Evolutionary conservation across 768 basidiomycete genomes (phyloP), one percentile per base, ranked within the genome.

Genomic region (Thelephora aurantiotincta): DNA sequence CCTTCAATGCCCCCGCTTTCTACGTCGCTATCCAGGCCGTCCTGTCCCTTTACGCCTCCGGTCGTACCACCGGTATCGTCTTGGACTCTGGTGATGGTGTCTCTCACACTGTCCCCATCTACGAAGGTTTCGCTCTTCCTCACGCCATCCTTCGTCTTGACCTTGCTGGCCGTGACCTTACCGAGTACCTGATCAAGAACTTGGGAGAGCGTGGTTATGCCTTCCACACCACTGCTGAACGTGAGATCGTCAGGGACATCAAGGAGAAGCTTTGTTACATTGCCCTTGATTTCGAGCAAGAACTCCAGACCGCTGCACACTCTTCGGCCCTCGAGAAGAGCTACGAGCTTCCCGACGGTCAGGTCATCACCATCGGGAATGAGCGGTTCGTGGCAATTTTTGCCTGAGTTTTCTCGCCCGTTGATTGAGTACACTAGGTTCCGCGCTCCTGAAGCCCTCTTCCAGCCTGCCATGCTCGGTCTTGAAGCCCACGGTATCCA

Each of bases 11-110:
- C 12, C 89, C 88, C 50, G 88, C 89, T 11, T 88, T 91, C 75
- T 90, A 90, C 72, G 86, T 90, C 55, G 74, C 82, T 47, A 89
- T 91, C 66, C 89, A 93, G 69, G 88, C 87, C 62, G 87, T 91
- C 47, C 74, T 93, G 35, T 89, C 86, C 43, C 72, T 79, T 34
- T 80, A 80, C 64, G 78, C 78, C 33, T 79, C 77, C 43, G 78
- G 78, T 60, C 73, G 78, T 60, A 80, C 78, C 47, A 82, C 78
- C 48, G 78, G 79, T 73, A 79, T 80, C 64, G 78, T 82, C 35
- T 71, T 82, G 58, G 79, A 82, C 66, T 80, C 78, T n/a, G 79
- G 79, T 56, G 78, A 80, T 58, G 78, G 78, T 71, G 79, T 80
- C 54, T 68, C 75, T 48, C 79, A 82, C 73, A 77, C 75, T 37